Conservation (phyloP, 768 basidiomycete genomes). For the Rubroboletus pulcherrimus region DNA sequence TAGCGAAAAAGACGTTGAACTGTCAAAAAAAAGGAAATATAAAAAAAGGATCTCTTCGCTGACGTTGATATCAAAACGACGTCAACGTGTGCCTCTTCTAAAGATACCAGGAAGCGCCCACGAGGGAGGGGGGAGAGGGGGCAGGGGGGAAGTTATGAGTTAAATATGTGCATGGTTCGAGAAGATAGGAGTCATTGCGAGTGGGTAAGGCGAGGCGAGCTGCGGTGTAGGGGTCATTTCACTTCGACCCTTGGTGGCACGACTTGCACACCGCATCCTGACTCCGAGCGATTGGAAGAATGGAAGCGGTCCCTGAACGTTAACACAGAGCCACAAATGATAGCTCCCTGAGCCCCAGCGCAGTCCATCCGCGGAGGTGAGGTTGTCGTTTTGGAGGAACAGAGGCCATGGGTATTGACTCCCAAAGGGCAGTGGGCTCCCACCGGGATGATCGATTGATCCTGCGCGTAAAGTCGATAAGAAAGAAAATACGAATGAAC, state of each 20-base stretch:
- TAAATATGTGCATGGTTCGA: conserved; percentile 20
- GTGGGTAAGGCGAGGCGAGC: conserved; percentile 17
- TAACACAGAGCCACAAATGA: not conserved
- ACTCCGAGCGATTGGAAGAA: conserved; percentile 9
- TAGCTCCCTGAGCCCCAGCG: not conserved
- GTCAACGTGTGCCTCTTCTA: not conserved
- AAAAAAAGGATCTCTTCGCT: not conserved
- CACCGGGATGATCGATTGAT: no score
- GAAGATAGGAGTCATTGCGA: not conserved
- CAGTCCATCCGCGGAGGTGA: conserved; percentile 3
- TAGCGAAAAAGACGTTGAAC: not conserved
- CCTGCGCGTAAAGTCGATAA: not conserved
- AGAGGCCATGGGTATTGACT: no score
- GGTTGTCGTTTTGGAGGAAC: not conserved
- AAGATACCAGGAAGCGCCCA: conserved; percentile 8
- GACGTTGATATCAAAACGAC: conserved; percentile 9
- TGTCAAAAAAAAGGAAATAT: not conserved
- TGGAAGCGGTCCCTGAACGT: conserved; percentile 16
- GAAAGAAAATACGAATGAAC: not conserved
- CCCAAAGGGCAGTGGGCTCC: no score
- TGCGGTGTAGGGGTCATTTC: conserved; percentile 8
- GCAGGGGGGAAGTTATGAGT: not conserved
- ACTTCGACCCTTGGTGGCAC: not conserved
- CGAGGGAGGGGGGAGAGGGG: conserved; percentile 5
- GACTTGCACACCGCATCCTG: conserved; percentile 14